A percentile compares a stretch with the other conserved stretches of the same genome.
Evolutionary conservation across 495 filamentous ascomycete species (phyloP).

Genomic region (Aspergillus carlsbadensis): DNA sequence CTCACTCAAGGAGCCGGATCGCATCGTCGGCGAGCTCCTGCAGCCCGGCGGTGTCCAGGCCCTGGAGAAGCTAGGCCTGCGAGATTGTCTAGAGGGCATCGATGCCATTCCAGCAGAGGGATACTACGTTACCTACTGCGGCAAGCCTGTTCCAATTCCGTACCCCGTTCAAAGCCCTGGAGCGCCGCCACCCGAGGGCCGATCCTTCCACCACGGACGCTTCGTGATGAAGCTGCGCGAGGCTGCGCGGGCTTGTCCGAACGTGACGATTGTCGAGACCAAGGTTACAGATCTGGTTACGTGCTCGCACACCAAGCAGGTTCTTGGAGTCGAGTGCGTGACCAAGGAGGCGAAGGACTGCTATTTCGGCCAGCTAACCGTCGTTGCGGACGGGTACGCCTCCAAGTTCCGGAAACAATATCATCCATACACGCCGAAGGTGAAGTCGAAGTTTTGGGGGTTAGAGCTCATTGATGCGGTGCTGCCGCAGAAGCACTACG

Average conservation of each 20-base stretch:
- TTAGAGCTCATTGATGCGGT: constrained; percentile 86
- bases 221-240: constrained; percentile 74
- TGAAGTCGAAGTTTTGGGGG: constrained; percentile 83
- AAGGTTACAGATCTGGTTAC: constrained; percentile 63
- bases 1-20: constrained; percentile 89
- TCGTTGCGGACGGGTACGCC: constrained; percentile 90
- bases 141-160: constrained; percentile 72
- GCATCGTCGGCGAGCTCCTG: constrained; percentile 93
- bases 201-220: constrained; percentile 79
- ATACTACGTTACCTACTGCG: constrained; percentile 85
- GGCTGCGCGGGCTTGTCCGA: constrained; percentile 63
- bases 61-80: constrained; percentile 74
- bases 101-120: constrained; percentile 80
- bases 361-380: constrained; percentile 84
- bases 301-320: constrained; percentile 54
- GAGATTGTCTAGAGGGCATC: constrained; percentile 82
- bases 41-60: constrained; percentile 89
- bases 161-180: constrained; percentile 53
- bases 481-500: constrained; percentile 69
- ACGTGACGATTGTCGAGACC: constrained; percentile 73
- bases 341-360: constrained; percentile 61
- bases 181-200: constrained; percentile 55
- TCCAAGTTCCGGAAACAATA: constrained; percentile 88
- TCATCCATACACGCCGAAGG: constrained; percentile 64
- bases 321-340: constrained; percentile 72